Conservation (phyloP, 2,329 filamentous ascomycete genomes). For the Diaporthe citriasiana region DNA sequence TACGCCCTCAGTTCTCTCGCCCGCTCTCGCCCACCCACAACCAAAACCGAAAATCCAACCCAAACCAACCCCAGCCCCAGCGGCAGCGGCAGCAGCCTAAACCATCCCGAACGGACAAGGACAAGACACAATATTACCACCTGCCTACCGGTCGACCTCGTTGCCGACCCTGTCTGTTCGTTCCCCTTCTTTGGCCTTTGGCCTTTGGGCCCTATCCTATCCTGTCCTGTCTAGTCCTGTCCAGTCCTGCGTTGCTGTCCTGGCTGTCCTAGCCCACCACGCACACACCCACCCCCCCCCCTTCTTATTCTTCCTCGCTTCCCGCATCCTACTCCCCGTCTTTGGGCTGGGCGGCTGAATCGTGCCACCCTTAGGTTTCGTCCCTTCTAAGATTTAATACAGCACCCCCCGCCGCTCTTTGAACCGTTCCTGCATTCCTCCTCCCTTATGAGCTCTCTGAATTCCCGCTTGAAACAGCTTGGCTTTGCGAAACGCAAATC, state of each 20-base stretch:
- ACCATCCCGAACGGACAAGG: conserved; percentile 12
- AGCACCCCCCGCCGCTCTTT: conserved; percentile 47
- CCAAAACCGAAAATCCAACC: conserved; percentile 7
- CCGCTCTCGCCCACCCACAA: conserved; percentile 11
- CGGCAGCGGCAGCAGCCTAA: conserved; percentile 19
- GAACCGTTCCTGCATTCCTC: conserved; percentile 53
- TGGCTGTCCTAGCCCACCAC: conserved; percentile 29
- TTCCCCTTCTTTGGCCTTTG: no score
- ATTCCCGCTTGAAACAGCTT: conserved; percentile 83
- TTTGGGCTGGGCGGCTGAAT: conserved; percentile 37
- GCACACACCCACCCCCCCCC: not conserved
- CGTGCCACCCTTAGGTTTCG: conserved; percentile 38
- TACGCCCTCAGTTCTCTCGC: conserved; percentile 21
- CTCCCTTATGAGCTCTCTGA: conserved; percentile 81
- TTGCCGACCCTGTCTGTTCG: conserved; percentile 18
- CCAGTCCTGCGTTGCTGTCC: not conserved
- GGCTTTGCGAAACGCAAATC: conserved; percentile 87
- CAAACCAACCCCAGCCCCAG: conserved; percentile 7
- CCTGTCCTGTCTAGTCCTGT: conserved; percentile 1
- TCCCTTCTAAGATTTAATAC: conserved; percentile 37
- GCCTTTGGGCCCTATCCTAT: conserved; percentile 25
- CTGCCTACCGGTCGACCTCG: not conserved
- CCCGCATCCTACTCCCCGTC: conserved; percentile 30
- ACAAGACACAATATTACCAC: conserved; percentile 3
- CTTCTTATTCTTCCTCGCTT: conserved; percentile 23